Percentiles rank a stretch among this genome's conserved stretches.
phyloP scores from a whole-genome alignment of 176 grass and related monocot species.

The Eragrostis curvula region DNA sequence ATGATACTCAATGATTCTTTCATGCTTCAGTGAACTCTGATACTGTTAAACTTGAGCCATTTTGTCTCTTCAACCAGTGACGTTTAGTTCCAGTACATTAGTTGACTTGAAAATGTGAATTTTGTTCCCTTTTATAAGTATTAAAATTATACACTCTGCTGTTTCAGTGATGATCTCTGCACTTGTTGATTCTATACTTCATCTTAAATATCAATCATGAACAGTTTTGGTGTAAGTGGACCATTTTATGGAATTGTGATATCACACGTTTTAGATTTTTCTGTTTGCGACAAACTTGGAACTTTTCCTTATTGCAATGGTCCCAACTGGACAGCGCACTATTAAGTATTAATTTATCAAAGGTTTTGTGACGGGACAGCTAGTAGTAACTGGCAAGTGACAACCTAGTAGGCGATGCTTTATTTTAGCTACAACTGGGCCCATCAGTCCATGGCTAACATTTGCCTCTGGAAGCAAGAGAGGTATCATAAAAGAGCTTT shows the following conservation, averaged over 20 bases:
- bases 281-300: slow-evolving; percentile 1
- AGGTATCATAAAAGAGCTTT: not conserved
- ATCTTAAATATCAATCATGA: not conserved
- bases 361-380: no score
- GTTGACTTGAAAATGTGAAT: slow-evolving; percentile 10
- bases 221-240: not conserved
- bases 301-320: not conserved
- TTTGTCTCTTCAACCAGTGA: not conserved
- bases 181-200: slow-evolving; percentile 21
- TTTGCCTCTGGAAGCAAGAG: slow-evolving; percentile 1
- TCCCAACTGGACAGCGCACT: not conserved
- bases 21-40: not conserved
- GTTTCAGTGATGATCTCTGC: not conserved
- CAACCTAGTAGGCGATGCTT: no score
- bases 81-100: slow-evolving; percentile 20
- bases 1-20: not conserved
- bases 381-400: not conserved
- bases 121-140: not conserved
- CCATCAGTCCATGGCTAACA: not conserved
- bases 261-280: not conserved
- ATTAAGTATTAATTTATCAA: no score
- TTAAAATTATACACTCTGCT: not conserved
- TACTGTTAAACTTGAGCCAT: not conserved
- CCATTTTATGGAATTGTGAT: not conserved
- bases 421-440: no score